Conservation (phyloP, 2,329 filamentous ascomycete species). For the Stromatinia cepivora region DNA sequence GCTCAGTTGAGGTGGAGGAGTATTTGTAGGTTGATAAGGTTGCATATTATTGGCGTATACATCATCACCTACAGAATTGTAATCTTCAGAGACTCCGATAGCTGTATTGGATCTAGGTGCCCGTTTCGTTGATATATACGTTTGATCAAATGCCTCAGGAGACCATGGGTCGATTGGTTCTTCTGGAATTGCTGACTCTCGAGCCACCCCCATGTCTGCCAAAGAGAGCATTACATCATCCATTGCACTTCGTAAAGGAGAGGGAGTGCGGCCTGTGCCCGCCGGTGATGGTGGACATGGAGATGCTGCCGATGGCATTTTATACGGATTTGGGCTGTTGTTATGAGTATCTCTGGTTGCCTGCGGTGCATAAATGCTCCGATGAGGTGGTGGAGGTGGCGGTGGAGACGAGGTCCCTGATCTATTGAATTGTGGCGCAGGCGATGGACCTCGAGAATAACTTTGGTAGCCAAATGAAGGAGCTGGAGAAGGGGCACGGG, state of each 20-base stretch:
- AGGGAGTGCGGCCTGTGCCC: slow-evolving; percentile 74
- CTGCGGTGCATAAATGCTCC: slow-evolving; percentile 53
- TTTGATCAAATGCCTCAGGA: slow-evolving; percentile 74
- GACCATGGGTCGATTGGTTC: slow-evolving; percentile 77
- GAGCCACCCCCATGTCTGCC: slow-evolving; percentile 74
- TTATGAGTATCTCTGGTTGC: slow-evolving; percentile 44
- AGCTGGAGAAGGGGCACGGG: slow-evolving; percentile 39
- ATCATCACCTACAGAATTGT: slow-evolving; percentile 57
- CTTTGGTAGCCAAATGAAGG: slow-evolving; percentile 38
- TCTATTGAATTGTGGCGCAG: slow-evolving; percentile 41
- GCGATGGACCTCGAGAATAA: slow-evolving; percentile 44
- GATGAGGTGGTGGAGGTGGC: slow-evolving; percentile 81
- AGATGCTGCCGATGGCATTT: slow-evolving; percentile 60
- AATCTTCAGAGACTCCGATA: slow-evolving; percentile 59
- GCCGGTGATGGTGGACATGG: slow-evolving; percentile 69
- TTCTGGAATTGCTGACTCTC: slow-evolving; percentile 55
- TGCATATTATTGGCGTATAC: slow-evolving; percentile 29
- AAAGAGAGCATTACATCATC: slow-evolving; percentile 96
- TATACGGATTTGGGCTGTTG: slow-evolving; percentile 46
- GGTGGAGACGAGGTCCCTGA: slow-evolving; percentile 56
- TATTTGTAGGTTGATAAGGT: slow-evolving; percentile 48
- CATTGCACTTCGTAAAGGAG: slow-evolving; percentile 91
- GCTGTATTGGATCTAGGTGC: slow-evolving; percentile 67
- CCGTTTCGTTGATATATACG: slow-evolving; percentile 39
- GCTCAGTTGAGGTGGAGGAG: slow-evolving; percentile 68